Percentiles rank a stretch among this genome's conserved stretches.
phyloP scores from a whole-genome alignment of 495 filamentous ascomycete species.

The Pyrenopolyporus hunteri region DNA sequence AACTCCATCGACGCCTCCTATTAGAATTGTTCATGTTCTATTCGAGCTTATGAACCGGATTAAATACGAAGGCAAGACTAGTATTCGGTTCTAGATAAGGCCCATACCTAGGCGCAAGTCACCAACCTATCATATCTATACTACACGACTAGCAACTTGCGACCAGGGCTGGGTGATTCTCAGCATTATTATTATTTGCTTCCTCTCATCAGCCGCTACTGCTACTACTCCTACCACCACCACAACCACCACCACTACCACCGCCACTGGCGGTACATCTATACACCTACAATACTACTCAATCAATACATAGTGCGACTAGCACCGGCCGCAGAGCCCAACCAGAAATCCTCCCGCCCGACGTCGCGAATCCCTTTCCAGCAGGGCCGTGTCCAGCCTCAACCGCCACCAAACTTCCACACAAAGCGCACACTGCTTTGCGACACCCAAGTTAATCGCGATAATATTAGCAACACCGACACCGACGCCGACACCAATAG shows the following conservation, averaged over 20 bases:
- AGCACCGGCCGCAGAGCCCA: conserved; percentile 29
- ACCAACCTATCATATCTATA: neutral
- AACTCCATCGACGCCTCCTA: neutral
- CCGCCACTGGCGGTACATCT: neutral
- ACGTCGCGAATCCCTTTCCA: conserved; percentile 26
- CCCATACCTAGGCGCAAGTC: neutral
- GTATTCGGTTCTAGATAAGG: too few relatives aligned
- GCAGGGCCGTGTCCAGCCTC: conserved; percentile 14
- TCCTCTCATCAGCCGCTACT: neutral
- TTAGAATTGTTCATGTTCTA: too few relatives aligned
- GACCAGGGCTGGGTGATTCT: neutral
- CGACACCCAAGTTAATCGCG: conserved; percentile 16
- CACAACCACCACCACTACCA: neutral
- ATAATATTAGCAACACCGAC: conserved; percentile 15
- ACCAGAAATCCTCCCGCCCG: conserved; percentile 31
- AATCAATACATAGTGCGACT: neutral
- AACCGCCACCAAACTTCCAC: conserved; percentile 9
- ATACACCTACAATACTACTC: neutral
- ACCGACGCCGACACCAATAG: conserved; percentile 7
- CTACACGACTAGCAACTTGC: neutral
- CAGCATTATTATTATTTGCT: neutral
- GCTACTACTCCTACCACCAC: neutral
- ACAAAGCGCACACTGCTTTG: conserved; percentile 4
- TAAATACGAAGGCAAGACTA: neutral
- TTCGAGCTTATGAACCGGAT: too few relatives aligned